These are phyloP conservation scores for Diaporthe helianthi DNA, from an alignment of 2,329 filamentous ascomycete species.

Conservation along the genomic window DNA sequence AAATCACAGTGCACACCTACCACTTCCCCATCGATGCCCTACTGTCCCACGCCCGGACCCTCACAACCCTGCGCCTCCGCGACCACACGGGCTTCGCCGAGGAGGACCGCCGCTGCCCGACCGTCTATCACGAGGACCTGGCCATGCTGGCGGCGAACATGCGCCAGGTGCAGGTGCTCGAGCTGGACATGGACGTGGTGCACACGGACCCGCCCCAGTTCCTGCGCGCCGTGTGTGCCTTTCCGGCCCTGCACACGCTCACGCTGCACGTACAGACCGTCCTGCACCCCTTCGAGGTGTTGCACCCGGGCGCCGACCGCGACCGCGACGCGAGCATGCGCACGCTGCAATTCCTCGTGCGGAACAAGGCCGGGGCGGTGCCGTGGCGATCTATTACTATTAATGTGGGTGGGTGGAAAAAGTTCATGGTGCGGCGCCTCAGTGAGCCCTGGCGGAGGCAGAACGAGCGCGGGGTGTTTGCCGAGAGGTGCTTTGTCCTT, in stretches of 20 bases:
- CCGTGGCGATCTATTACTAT: constrained; percentile 52
- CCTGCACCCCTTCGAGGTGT: constrained; percentile 43
- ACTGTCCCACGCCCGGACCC: constrained; percentile 46
- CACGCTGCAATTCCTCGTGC: constrained; percentile 45
- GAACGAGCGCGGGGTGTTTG: constrained; percentile 52
- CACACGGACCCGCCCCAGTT: constrained; percentile 47
- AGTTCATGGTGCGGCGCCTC: constrained; percentile 52
- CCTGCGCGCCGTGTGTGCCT: constrained; percentile 48
- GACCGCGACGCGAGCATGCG: constrained; percentile 48
- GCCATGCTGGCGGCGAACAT: constrained; percentile 44
- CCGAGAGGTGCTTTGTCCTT: constrained; percentile 56
- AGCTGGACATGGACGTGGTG: constrained; percentile 55
- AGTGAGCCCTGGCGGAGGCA: constrained; percentile 49
- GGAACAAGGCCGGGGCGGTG: constrained; percentile 37
- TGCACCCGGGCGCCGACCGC: constrained; percentile 42
- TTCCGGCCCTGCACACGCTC: constrained; percentile 49
- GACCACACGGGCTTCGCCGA: constrained; percentile 55
- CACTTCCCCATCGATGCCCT: constrained; percentile 51
- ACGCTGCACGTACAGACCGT: constrained; percentile 55
- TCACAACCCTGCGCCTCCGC: constrained; percentile 50
- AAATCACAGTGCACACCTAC: constrained; percentile 50
- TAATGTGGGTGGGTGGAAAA: constrained; percentile 57
- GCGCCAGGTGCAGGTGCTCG: constrained; percentile 47
- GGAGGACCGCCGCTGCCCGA: constrained; percentile 51
- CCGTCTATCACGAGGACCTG: constrained; percentile 46